These are phyloP conservation scores for Capronia epimyces DNA, from an alignment of 2,329 filamentous ascomycete genomes.

Conservation along the genomic window DNA sequence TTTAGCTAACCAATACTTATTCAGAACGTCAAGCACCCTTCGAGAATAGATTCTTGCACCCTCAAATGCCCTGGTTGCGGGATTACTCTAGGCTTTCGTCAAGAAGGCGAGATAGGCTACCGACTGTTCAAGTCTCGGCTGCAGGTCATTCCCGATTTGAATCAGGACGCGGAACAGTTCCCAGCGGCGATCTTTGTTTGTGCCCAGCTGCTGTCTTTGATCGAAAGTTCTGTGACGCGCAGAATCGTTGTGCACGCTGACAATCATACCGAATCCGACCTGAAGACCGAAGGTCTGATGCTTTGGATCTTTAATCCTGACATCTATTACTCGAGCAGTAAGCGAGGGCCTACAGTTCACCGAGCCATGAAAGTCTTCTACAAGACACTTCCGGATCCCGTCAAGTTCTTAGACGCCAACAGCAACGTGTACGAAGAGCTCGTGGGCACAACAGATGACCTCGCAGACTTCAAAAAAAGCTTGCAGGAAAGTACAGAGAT, in stretches of 20 bases:
- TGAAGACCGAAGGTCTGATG: slow-evolving; percentile 10
- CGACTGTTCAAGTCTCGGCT: slow-evolving; percentile 48
- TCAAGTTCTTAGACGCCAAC: slow-evolving; percentile 36
- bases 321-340: slow-evolving; percentile 50
- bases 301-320: slow-evolving; percentile 59
- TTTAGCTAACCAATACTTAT: slow-evolving; percentile 5
- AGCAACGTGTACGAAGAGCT: slow-evolving; percentile 48
- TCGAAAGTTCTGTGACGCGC: slow-evolving; percentile 52
- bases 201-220: slow-evolving; percentile 52
- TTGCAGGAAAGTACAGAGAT: slow-evolving; percentile 41
- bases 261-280: slow-evolving; percentile 13
- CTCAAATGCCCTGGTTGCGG: slow-evolving; percentile 39
- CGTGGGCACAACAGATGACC: slow-evolving; percentile 32
- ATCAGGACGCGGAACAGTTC: slow-evolving; percentile 30
- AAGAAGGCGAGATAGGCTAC: slow-evolving; percentile 6
- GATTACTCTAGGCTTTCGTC: slow-evolving; percentile 32
- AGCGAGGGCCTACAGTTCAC: slow-evolving; percentile 32
- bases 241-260: slow-evolving; percentile 49
- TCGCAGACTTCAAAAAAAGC: slow-evolving; percentile 29
- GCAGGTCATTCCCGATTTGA: slow-evolving; percentile 30
- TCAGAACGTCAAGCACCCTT: slow-evolving; percentile 13
- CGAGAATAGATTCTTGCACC: slow-evolving; percentile 15
- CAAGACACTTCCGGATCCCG: slow-evolving; percentile 35
- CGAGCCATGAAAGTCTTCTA: slow-evolving; percentile 57
- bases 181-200: slow-evolving; percentile 42